Conservation (phyloP, 306 rosid species). For the Lablab purpureus region DNA sequence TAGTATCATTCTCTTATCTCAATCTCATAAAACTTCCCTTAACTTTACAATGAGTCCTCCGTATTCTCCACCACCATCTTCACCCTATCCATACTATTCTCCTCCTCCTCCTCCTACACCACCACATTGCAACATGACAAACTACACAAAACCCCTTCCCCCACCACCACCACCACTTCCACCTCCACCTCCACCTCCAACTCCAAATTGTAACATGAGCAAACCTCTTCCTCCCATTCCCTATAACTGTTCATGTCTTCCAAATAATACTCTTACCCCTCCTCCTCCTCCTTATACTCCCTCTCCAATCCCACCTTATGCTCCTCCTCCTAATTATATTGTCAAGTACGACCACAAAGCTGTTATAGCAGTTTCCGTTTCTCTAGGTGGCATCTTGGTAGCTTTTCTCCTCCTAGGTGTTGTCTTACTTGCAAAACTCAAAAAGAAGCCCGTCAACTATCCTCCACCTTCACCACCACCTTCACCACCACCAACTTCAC, state of each 20-base stretch:
- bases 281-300: neutral
- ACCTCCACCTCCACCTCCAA: conserved; percentile 24
- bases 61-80: conserved; percentile 2
- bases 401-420: conserved; percentile 59
- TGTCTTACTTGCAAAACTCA: conserved; percentile 60
- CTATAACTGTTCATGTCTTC: conserved; percentile 6
- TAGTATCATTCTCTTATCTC: neutral
- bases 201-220: conserved; percentile 9
- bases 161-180: conserved; percentile 30
- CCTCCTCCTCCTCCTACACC: conserved; percentile 38
- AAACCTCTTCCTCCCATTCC: neutral
- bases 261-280: neutral
- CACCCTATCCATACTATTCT: conserved; percentile 40
- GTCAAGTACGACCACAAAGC: conserved; percentile 46
- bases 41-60: neutral
- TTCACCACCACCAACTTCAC: conserved; percentile 35
- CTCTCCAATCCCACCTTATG: neutral
- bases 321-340: neutral
- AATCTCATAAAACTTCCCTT: too few relatives aligned
- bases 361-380: conserved; percentile 60
- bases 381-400: conserved; percentile 58
- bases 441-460: conserved; percentile 40
- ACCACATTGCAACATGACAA: conserved; percentile 27
- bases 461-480: conserved; percentile 47
- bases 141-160: neutral